Conservation (phyloP, 345 rosid genomes). For the Carallia pectinifolia region DNA sequence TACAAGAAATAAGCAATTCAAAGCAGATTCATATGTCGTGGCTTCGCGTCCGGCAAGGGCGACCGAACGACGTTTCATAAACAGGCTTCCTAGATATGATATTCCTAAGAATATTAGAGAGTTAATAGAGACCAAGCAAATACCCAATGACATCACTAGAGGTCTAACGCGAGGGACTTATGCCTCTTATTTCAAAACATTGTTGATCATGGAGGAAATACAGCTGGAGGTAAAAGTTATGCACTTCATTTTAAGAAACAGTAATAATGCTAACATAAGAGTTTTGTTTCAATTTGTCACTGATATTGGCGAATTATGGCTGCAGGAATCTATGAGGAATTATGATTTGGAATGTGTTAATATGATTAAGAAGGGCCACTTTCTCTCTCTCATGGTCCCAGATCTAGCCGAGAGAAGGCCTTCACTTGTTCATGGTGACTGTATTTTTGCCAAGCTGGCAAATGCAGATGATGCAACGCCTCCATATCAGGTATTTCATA, state of each 20-base stretch:
- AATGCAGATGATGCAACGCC: constrained; percentile 22
- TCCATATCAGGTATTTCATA: constrained; percentile 51
- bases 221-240: constrained; percentile 62
- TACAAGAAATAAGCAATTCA: constrained; percentile 49
- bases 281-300: background rate
- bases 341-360: constrained; percentile 66
- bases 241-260: background rate
- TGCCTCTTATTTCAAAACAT: constrained; percentile 52
- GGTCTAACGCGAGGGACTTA: constrained; percentile 54
- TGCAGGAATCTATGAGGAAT: constrained; percentile 76
- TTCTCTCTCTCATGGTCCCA: constrained; percentile 65
- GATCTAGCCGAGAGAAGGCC: constrained; percentile 96
- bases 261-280: background rate
- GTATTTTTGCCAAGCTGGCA: constrained; percentile 50
- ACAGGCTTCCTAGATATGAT: constrained; percentile 51
- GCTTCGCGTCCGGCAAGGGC: constrained; percentile 48
- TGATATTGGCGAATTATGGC: constrained; percentile 5
- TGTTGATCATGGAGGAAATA: constrained; percentile 79
- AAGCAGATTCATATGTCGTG: constrained; percentile 26
- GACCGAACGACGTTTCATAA: constrained; percentile 15
- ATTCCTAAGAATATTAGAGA: constrained; percentile 67
- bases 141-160: constrained; percentile 40
- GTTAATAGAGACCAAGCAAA: constrained; percentile 53
- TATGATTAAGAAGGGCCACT: constrained; percentile 53
- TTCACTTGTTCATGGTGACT: constrained; percentile 81